Percentiles rank a stretch among this genome's conserved stretches.
Evolutionary conservation across 2,329 filamentous ascomycete genomes (phyloP).

Genomic region (Akanthomyces lecanii): DNA sequence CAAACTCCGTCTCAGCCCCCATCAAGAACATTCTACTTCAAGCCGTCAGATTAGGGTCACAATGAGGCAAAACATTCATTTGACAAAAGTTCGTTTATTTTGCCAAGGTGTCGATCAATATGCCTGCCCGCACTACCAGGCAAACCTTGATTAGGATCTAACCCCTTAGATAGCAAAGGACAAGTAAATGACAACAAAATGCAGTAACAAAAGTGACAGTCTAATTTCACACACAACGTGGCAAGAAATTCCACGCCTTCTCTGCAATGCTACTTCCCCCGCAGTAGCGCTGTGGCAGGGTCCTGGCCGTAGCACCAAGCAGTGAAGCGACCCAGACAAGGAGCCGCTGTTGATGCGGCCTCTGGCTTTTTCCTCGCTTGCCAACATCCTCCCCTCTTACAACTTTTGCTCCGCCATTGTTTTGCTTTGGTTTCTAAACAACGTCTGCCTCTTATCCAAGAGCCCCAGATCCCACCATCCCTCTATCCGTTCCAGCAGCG

Average conservation of each 20-base stretch:
- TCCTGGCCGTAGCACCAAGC: background rate
- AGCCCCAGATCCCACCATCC: slow-evolving; percentile 54
- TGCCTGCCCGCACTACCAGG: background rate
- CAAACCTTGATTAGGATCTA: background rate
- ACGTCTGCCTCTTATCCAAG: slow-evolving; percentile 41
- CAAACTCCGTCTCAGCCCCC: background rate
- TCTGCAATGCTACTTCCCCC: background rate
- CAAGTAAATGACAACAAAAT: background rate
- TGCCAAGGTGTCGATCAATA: background rate
- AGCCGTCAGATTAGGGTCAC: background rate
- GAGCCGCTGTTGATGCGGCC: background rate
- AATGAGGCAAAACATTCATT: background rate
- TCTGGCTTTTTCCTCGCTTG: background rate
- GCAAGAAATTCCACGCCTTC: background rate
- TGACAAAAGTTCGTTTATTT: background rate
- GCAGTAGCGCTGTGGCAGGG: background rate
- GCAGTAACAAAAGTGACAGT: background rate
- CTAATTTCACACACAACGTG: background rate
- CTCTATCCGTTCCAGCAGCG: slow-evolving; percentile 44
- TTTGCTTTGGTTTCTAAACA: slow-evolving; percentile 26
- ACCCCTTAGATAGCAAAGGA: background rate
- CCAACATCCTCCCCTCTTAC: background rate
- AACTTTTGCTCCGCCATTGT: slow-evolving; percentile 15
- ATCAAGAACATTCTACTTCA: background rate
- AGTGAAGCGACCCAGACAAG: background rate